Percentiles rank a stretch among this genome's conserved stretches.
Evolutionary conservation across 805 yeast genomes (phyloP).

Genomic region (Naumovozyma dairenensis): DNA sequence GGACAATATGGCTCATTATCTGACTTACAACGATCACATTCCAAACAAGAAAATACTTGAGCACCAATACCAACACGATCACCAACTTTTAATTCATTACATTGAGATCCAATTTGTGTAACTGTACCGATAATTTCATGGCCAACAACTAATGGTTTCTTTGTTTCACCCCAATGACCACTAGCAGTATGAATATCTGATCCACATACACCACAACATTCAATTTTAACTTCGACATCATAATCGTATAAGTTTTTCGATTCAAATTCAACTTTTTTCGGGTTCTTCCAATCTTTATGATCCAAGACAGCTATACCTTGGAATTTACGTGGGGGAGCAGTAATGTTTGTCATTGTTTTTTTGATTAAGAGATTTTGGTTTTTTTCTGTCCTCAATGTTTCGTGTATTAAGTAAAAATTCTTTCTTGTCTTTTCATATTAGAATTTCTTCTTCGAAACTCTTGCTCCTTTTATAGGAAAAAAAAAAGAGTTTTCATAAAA

Average conservation of each 20-base stretch:
- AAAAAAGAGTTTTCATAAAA: too few species aligned
- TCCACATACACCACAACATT: constrained; percentile 61
- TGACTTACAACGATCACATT: constrained; percentile 49
- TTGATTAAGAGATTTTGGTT: too few species aligned
- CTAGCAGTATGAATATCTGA: constrained; percentile 34
- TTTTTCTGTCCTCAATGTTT: too few species aligned
- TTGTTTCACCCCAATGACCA: constrained; percentile 17
- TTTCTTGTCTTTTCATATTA: too few species aligned
- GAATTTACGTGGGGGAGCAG: constrained; percentile 41
- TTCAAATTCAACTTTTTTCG: constrained; percentile 40
- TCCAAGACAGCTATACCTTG: constrained; percentile 49
- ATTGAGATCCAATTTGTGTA: constrained; percentile 46
- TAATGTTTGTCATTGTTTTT: too few species aligned
- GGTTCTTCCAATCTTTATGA: constrained; percentile 45
- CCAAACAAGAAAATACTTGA: constrained; percentile 47
- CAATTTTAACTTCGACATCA: constrained; percentile 50
- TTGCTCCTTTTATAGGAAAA: too few species aligned
- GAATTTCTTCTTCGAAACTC: too few species aligned
- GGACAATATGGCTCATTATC: constrained; percentile 52
- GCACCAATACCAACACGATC: constrained; percentile 81
- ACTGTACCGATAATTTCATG: constrained; percentile 61
- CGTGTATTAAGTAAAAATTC: too few species aligned
- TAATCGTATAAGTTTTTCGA: constrained; percentile 37
- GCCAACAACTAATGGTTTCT: constrained; percentile 46
- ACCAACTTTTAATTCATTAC: constrained; percentile 46